Evolutionary conservation across 805 yeast genomes (phyloP).

Genomic region (Kodamaea leandrae): DNA sequence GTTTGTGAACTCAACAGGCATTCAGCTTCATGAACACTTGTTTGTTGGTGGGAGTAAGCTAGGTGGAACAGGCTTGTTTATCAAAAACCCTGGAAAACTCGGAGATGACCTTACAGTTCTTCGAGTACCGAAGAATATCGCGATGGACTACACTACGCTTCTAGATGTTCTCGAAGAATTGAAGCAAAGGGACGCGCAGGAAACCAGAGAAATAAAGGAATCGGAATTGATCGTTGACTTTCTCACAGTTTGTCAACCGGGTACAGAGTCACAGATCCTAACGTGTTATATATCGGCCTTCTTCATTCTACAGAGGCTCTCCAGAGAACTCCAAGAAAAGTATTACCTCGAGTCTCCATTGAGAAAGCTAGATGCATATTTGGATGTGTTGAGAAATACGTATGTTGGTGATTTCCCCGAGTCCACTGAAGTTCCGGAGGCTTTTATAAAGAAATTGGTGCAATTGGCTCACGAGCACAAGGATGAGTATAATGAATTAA

Average conservation of each 20-base stretch:
- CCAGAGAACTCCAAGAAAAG: neutral
- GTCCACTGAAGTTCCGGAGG: constrained; percentile 10
- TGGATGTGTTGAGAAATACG: constrained; percentile 33
- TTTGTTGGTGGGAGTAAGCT: constrained; percentile 19
- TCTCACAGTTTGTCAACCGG: constrained; percentile 22
- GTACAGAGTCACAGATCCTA: constrained; percentile 28
- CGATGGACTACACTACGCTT: constrained; percentile 21
- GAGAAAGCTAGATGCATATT: constrained; percentile 24
- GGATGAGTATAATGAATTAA: constrained; percentile 14
- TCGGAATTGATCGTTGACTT: constrained; percentile 21
- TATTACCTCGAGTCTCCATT: constrained; percentile 18
- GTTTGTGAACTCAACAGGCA: constrained; percentile 1
- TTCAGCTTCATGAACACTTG: constrained; percentile 10
- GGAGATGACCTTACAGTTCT: constrained; percentile 12
- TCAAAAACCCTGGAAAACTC: constrained; percentile 5
- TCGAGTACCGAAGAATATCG: constrained; percentile 10
- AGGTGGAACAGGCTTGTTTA: constrained; percentile 35
- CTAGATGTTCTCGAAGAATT: constrained; percentile 18
- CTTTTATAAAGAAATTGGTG: constrained; percentile 10
- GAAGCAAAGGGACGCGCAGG: constrained; percentile 7
- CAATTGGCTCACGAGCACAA: constrained; percentile 4
- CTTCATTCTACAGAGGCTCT: constrained; percentile 6
- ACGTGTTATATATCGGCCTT: constrained; percentile 25
- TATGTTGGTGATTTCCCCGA: constrained; percentile 18
- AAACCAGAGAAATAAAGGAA: constrained; percentile 9